Evolutionary conservation across 805 yeast species (phyloP), one percentile per base, ranked within the genome.

Genomic region (Yarrowia yakushimensis): DNA sequence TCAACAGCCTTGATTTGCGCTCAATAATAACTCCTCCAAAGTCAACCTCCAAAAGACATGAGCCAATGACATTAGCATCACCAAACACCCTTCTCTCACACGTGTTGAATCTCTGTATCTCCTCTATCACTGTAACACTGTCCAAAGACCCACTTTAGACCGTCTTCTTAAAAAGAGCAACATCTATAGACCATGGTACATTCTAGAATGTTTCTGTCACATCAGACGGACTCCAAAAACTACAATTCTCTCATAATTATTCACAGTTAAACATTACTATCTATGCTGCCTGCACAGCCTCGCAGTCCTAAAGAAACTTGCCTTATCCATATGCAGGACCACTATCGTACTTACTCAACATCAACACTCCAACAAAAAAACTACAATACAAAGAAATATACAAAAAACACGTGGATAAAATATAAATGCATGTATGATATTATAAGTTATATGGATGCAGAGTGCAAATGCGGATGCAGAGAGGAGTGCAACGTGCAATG

Each of bases 401-500:
- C 25, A 8, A 18, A 15, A 28, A 10, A 41, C 12, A 41, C 25
- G 13, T 22, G 20, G n/a, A 13, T 37, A 37, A 20, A 22, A 15
- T 15, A 15, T 46, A 31, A 46, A 48, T 48, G 55, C 55, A 48
- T 22, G 22, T 22, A 30, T 45, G 13, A 28, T 46, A 30, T 30
- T 46, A 48, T 48, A 31, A 48, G 20, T 48, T 48, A 48, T 48
- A 23, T 48, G 33, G 22, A 31, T 31, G 20, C 11, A 18, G 50
- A 25, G n/a, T 45, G 52, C 36, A 8, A 28, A 25, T 23, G 18
- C 12, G 33, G 15, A 36, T 18, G 41, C 12, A 4, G 13, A 2
- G 12, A 18, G 18, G 41, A 18, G 23, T 28, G 52, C 52, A 45
- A 45, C 52, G 22, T 48, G 55, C 55, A 48, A 48, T 8, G 39